A percentile compares a stretch with the other conserved stretches of the same genome.
phyloP scores from a whole-genome alignment of 73 alveolate genomes.

The Uronychia setigera region DNA sequence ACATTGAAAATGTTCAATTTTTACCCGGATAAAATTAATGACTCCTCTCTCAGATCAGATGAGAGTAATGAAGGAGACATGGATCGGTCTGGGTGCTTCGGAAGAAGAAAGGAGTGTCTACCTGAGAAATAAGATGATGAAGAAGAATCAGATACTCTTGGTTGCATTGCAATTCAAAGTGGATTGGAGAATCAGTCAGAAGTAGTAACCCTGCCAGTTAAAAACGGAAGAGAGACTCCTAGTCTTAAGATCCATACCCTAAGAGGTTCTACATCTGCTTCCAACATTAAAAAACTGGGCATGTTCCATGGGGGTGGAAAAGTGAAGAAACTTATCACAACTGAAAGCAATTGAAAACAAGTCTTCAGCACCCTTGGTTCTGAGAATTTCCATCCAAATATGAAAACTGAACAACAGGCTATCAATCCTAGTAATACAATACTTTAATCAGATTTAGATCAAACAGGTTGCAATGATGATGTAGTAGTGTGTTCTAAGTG shows the following conservation, averaged over 20 bases:
- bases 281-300: not conserved
- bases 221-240: too few species aligned
- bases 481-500: not conserved
- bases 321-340: not conserved
- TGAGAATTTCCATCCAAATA: not conserved
- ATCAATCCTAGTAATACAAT: not conserved
- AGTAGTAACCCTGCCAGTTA: too few species aligned
- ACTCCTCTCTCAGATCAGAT: not conserved
- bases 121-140: not conserved
- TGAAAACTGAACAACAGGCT: too few species aligned
- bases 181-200: not conserved
- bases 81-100: not conserved
- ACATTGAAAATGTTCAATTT: not conserved
- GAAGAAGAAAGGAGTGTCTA: not conserved
- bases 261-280: not conserved
- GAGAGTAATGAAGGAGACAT: too few species aligned
- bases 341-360: not conserved
- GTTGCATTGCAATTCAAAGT: not conserved
- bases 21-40: not conserved
- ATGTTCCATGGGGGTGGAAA: not conserved
- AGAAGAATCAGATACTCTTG: too few species aligned
- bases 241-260: not conserved
- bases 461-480: not conserved
- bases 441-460: not conserved
- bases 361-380: not conserved